Base-by-base conservation (phyloP, 495 filamentous ascomycete genomes). In the Penicillium steckii region DNA sequence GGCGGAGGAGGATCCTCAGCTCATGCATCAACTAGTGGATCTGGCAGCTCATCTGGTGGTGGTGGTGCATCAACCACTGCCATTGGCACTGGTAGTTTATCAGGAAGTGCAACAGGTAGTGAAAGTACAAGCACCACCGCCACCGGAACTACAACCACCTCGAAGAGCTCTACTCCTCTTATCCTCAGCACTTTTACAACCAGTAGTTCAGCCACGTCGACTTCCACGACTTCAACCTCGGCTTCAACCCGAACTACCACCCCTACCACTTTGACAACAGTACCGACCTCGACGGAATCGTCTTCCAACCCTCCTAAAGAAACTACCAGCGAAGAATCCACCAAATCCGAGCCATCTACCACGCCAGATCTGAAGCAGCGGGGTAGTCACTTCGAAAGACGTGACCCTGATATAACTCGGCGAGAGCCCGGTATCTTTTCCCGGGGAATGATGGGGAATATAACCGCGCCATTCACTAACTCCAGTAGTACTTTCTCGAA, bases 401-500 rank as follows among this genome's bases (percentile, higher is more conserved):
- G 38, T 22, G 38, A 41, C 38, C 18, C 38, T 13, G 23, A 41
- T 41, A n/a, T 35, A 4, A 41, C 23, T 41, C 38, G 38, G 6
- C 38, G 38, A 9, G 38, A 41, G 38, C 55, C 55, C 18, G 55
- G 53, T 59, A 46, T 62, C 23, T 33, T 59, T 48, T 48, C 48
- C 19, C 48, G 56, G 15, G 23, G 30, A 5, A 2, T 56, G 29
- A 8, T 55, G 40, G 37, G 45, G 30, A 61, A 62, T 48, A 44
- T 48, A 21, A 51, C 56, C 12, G 44, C 48, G n/a, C 44, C 38
- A 5, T 62, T 62, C 38, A 53, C 56, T 33, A 62, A 62, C 46
- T 42, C 52, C 48, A 62, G 41, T 44, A 48, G 29, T 45, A 26
- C 26, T 50, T 27, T 40, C 48, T 10, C 46, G 45, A 59, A 62